Base-by-base conservation (phyloP, 78 protist genomes). In the Bodo saltans region DNA sequence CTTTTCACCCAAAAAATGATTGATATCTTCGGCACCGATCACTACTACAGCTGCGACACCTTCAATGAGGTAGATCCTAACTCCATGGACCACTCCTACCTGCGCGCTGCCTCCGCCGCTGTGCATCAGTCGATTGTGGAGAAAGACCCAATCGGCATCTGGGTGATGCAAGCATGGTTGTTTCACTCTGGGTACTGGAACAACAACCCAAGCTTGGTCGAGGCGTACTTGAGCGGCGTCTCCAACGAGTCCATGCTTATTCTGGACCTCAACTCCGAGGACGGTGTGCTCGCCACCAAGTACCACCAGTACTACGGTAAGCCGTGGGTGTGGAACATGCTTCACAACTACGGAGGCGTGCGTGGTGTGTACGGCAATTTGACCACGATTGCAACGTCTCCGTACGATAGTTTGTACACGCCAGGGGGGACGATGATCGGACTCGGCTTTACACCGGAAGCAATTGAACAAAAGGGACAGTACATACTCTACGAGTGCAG, bases 111-210 rank as follows among this genome's bases (percentile, higher is more conserved):
- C 4, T 21, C 78, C 32, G 28, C 11, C 37, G 85, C 81, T 33
- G 82, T 90, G 90, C 68, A 40, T 42, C 42, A 52, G 4, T 33
- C 83, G 32, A 28, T 92, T n/a, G 4, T 67, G 12, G 32, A n/a
- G 1, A 88, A 92, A 0, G 95, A 92, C 53, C 92, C 95, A 30
- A 29, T 90, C 11, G 95, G 90, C 30, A 38, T 92, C 27, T 92
- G 95, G 95, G 92, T 92, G 39, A 72, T 92, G 78, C 95, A 92
- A 47, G 95, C 94, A 11, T 92, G 95, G 95, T 73, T 91, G 37
- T 89, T 92, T 32, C 70, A 67, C 32, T 75, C 82, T 0, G 68
- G 83, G 25, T 92, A 91, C 73, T 92, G 95, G 95, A 70, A 37
- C 40, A 41, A 69, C 27, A 27, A 25, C 34, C n/a, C n/a, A n/a